Percentiles rank a stretch among this genome's conserved stretches.
Evolutionary conservation across 1,284 basidiomycete species (phyloP).

Genomic region (Apiotrichum mycotoxinovorans): DNA sequence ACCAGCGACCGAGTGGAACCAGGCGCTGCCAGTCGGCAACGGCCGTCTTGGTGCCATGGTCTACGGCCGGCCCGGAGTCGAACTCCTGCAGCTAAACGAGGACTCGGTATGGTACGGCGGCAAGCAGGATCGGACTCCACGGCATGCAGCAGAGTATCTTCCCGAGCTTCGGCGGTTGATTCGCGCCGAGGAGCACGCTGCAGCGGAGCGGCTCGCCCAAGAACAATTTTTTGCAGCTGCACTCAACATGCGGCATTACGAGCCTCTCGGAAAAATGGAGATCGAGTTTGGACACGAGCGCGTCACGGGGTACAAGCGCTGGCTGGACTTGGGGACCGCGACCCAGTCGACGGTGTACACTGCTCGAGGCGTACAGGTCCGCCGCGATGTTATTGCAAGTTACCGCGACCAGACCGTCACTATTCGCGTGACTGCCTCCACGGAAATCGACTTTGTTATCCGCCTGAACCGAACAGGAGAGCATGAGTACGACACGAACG

Average conservation of each 20-base stretch:
- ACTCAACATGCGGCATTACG: neutral
- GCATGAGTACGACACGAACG: neutral
- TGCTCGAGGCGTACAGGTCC: neutral
- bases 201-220: slow-evolving; percentile 3
- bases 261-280: neutral
- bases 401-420: neutral
- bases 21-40: slow-evolving; percentile 17
- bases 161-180: slow-evolving; percentile 4
- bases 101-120: slow-evolving; percentile 12
- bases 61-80: slow-evolving; percentile 4
- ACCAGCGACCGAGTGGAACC: slow-evolving; percentile 6
- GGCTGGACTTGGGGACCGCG: neutral
- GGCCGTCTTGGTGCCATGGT: slow-evolving; percentile 15
- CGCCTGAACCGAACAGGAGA: neutral
- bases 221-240: neutral
- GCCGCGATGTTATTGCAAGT: neutral
- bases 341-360: neutral
- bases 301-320: neutral
- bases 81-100: slow-evolving; percentile 16
- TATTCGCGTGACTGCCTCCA: neutral
- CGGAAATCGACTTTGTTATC: neutral
- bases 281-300: neutral
- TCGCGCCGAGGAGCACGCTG: slow-evolving; percentile 1
- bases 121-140: neutral
- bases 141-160: neutral